A percentile compares a stretch with the other conserved stretches of the same genome.
Conservation (phyloP, 352 stramenopile genomes). For the Globisporangium radiosum region DNA sequence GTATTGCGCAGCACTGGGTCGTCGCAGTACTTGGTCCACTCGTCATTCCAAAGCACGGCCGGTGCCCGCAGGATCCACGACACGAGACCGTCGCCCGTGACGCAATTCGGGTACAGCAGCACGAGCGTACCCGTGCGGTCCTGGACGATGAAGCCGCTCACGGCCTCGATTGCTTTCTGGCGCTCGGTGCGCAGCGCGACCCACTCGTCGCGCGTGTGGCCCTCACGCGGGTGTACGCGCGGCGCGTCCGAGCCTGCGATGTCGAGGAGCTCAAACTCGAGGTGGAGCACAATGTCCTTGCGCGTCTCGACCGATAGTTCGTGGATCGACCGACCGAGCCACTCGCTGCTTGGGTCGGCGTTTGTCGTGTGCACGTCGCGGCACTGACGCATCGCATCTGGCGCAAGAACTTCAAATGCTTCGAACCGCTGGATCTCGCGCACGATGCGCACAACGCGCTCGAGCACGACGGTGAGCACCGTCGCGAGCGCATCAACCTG, state of each 20-base stretch:
- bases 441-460: slow-evolving; percentile 43
- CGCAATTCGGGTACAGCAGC: slow-evolving; percentile 32
- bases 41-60: slow-evolving; percentile 40
- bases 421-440: slow-evolving; percentile 57
- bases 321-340: slow-evolving; percentile 44
- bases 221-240: slow-evolving; percentile 11
- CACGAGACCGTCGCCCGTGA: slow-evolving; percentile 60
- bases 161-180: slow-evolving; percentile 37
- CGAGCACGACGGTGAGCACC: slow-evolving; percentile 45
- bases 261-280: slow-evolving; percentile 63
- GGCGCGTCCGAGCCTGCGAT: slow-evolving; percentile 24
- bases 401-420: slow-evolving; percentile 39
- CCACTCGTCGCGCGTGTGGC: slow-evolving; percentile 41
- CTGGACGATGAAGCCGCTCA: slow-evolving; percentile 44
- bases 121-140: slow-evolving; percentile 33
- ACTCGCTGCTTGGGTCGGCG: slow-evolving; percentile 36
- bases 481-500: slow-evolving; percentile 57
- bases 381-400: slow-evolving; percentile 46
- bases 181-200: slow-evolving; percentile 30
- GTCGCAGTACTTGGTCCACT: slow-evolving; percentile 45
- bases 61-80: slow-evolving; percentile 46
- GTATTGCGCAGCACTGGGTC: slow-evolving; percentile 17
- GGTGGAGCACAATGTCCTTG: slow-evolving; percentile 47
- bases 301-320: slow-evolving; percentile 42
- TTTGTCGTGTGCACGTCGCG: slow-evolving; percentile 45